These are phyloP conservation scores for Zygoascus ofunaensis DNA, from an alignment of 805 yeast species.

Conservation along the genomic window DNA sequence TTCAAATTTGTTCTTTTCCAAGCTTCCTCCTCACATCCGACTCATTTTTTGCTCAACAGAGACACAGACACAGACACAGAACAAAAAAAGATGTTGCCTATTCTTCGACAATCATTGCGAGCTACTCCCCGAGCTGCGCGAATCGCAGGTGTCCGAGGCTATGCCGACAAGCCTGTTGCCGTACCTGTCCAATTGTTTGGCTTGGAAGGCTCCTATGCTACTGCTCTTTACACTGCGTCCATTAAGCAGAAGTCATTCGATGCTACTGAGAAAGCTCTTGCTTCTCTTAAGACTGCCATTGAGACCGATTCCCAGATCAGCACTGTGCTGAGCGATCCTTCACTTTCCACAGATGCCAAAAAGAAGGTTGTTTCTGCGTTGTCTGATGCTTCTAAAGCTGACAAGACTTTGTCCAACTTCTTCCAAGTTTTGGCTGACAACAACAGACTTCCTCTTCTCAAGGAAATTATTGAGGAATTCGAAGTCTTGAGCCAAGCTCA, in stretches of 20 bases:
- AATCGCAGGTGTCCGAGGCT: conserved; percentile 9
- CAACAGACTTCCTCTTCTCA: conserved; percentile 76
- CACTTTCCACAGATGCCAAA: conserved; percentile 71
- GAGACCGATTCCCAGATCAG: conserved; percentile 54
- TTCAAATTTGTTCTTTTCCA: not conserved
- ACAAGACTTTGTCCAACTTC: conserved; percentile 68
- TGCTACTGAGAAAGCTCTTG: conserved; percentile 57
- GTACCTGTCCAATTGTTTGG: conserved; percentile 94
- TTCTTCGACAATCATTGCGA: not conserved
- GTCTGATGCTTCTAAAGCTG: conserved; percentile 41
- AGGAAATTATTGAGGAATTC: conserved; percentile 60
- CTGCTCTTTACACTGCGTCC: conserved; percentile 88
- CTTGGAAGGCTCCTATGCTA: conserved; percentile 93
- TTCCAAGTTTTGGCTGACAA: conserved; percentile 82
- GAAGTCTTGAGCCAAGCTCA: conserved; percentile 74
- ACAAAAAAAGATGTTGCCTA: not conserved
- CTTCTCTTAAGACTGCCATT: conserved; percentile 46
- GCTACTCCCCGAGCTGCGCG: not conserved
- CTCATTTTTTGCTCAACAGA: no score
- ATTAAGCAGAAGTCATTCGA: conserved; percentile 71
- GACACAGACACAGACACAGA: no score
- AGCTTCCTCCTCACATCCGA: no score
- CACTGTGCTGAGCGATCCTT: conserved; percentile 67
- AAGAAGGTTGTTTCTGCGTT: conserved; percentile 56
- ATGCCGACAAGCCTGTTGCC: conserved; percentile 43